phyloP scores from a whole-genome alignment of 148 eudicot species.

The Rhododendron ferrugineum region DNA sequence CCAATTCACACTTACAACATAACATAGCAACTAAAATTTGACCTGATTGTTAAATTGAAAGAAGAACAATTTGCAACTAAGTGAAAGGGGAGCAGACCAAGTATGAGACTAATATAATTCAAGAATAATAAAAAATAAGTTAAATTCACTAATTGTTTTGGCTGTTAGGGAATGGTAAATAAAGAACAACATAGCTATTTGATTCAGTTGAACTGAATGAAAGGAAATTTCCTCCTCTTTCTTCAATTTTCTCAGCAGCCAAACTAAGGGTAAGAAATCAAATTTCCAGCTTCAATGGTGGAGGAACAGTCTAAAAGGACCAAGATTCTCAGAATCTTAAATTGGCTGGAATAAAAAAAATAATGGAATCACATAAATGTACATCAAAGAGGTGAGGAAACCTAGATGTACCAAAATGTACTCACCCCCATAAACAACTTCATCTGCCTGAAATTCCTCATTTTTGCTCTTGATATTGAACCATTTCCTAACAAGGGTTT shows the following conservation, averaged over 20 bases:
- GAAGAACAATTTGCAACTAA: background rate
- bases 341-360: background rate
- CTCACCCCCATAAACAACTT: slow-evolving; percentile 72
- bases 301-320: background rate
- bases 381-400: background rate
- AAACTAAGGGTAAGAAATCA: background rate
- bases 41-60: background rate
- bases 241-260: slow-evolving; percentile 2
- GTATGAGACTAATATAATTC: background rate
- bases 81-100: background rate
- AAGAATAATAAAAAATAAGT: background rate
- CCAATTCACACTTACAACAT: slow-evolving; percentile 6
- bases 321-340: background rate
- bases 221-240: background rate
- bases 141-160: background rate
- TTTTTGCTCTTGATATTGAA: slow-evolving; percentile 79
- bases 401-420: background rate
- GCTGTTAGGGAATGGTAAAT: background rate
- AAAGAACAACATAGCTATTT: background rate
- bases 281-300: background rate
- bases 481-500: slow-evolving; percentile 75
- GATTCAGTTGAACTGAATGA: background rate
- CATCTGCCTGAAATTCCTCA: slow-evolving; percentile 62
- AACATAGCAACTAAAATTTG: background rate
- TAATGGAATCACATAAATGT: background rate